These are phyloP conservation scores for Phoma herbarum DNA, from an alignment of 2,329 filamentous ascomycete genomes.

Conservation along the genomic window DNA sequence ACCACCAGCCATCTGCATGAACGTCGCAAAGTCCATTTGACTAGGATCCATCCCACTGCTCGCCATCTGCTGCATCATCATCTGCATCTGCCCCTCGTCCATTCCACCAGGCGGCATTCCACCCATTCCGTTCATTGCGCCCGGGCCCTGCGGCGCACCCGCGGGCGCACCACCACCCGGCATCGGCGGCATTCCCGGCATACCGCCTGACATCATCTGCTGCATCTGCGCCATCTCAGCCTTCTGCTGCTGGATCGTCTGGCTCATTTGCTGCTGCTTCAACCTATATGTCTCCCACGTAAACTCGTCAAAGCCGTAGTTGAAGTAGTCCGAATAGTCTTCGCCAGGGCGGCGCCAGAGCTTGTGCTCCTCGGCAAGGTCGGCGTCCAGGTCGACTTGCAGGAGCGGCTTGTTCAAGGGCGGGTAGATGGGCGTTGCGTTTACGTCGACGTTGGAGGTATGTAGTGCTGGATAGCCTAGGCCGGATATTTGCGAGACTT, in stretches of 20 bases:
- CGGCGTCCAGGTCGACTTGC: constrained; percentile 61
- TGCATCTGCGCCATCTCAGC: constrained; percentile 70
- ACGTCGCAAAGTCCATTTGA: constrained; percentile 47
- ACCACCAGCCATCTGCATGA: constrained; percentile 48
- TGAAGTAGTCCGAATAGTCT: constrained; percentile 97
- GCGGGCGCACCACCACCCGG: constrained; percentile 30
- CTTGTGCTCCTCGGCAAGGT: constrained; percentile 76
- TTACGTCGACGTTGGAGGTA: constrained; percentile 85
- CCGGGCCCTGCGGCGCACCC: constrained; percentile 44
- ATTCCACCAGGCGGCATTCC: constrained; percentile 50
- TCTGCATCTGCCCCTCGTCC: constrained; percentile 66
- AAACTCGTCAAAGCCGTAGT: constrained; percentile 98
- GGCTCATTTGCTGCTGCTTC: constrained; percentile 82
- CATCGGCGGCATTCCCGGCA: constrained; percentile 39
- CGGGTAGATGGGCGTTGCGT: constrained; percentile 81
- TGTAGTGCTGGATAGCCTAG: constrained; percentile 67
- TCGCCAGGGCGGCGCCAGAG: constrained; percentile 95
- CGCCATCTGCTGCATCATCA: constrained; percentile 65
- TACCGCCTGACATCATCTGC: constrained; percentile 59
- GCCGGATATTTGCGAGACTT: constrained; percentile 38
- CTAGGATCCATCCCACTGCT: constrained; percentile 54
- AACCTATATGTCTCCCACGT: constrained; percentile 95
- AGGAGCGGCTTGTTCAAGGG: constrained; percentile 76
- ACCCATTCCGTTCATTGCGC: constrained; percentile 30
- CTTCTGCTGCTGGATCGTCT: constrained; percentile 83